phyloP scores from a whole-genome alignment of 2,329 filamentous ascomycete genomes.

The Neoarthrinium moseri region DNA sequence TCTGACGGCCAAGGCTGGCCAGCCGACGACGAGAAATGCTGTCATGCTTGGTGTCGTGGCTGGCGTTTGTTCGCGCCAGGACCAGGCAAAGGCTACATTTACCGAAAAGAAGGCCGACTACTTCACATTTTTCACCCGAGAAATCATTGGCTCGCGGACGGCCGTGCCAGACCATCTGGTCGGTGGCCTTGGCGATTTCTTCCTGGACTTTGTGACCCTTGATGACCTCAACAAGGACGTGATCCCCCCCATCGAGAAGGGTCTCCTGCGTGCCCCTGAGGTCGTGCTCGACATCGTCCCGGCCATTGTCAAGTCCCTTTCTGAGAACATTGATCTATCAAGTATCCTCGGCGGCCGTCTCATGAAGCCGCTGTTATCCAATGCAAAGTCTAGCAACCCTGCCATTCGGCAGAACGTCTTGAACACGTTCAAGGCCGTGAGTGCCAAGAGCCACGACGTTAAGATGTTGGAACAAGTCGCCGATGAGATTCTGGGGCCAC shows the following conservation, averaged over 20 bases:
- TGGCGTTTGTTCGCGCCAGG: conserved; percentile 76
- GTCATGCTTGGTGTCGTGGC: conserved; percentile 82
- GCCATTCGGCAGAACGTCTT: conserved; percentile 74
- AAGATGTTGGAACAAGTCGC: conserved; percentile 64
- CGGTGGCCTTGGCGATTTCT: conserved; percentile 77
- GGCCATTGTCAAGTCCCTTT: conserved; percentile 69
- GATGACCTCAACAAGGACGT: conserved; percentile 76
- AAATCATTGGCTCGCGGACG: conserved; percentile 77
- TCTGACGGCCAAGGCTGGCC: conserved; percentile 66
- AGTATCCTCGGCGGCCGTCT: conserved; percentile 69
- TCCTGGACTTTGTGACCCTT: conserved; percentile 67
- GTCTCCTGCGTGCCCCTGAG: conserved; percentile 84
- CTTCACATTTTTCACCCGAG: conserved; percentile 80
- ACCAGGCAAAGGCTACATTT: conserved; percentile 60
- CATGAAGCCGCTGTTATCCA: conserved; percentile 84
- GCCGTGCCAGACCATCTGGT: conserved; percentile 71
- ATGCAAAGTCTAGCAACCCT: conserved; percentile 85
- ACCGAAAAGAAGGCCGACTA: conserved; percentile 68
- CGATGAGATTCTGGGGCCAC: conserved; percentile 73
- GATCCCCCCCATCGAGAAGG: conserved; percentile 82
- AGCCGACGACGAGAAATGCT: conserved; percentile 68
- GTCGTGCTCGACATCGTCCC: conserved; percentile 80
- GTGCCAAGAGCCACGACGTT: conserved; percentile 51
- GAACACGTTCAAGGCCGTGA: conserved; percentile 66
- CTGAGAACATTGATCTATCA: conserved; percentile 73